Evolutionary conservation across 2,329 filamentous ascomycete genomes (phyloP).

Genomic region (Aspergillus awamori): DNA sequence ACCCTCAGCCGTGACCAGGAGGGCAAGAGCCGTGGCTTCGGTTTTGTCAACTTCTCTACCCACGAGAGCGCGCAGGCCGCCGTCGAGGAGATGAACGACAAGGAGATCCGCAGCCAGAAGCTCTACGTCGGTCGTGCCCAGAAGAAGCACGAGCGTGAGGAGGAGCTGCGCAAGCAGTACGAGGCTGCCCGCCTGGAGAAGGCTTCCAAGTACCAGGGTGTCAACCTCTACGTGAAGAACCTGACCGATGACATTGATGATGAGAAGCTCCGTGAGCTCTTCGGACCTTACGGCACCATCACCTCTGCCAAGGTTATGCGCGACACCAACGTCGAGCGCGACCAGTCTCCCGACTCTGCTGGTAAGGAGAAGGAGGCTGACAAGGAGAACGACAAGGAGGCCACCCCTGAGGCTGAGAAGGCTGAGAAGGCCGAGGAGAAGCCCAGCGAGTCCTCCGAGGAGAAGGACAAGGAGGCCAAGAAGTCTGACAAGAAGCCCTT

Average conservation of each 20-base stretch:
- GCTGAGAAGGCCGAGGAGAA: constrained; percentile 54
- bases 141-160: constrained; percentile 99
- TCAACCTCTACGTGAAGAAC: constrained; percentile 99
- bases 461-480: constrained; percentile 61
- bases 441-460: constrained; percentile 44
- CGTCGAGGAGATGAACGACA: constrained; percentile 89
- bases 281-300: constrained; percentile 87
- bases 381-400: constrained; percentile 44
- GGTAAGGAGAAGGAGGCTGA: constrained; percentile 48
- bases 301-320: constrained; percentile 99
- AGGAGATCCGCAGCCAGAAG: constrained; percentile 90
- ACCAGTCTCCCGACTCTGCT: constrained; percentile 47
- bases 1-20: constrained; percentile 87
- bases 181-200: constrained; percentile 97
- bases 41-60: constrained; percentile 92
- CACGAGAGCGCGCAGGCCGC: constrained; percentile 85
- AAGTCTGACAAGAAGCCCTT: constrained; percentile 65
- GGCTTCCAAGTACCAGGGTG: constrained; percentile 98
- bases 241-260: constrained; percentile 95
- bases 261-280: constrained; percentile 94
- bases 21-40: constrained; percentile 92
- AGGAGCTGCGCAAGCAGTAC: constrained; percentile 98
- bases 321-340: constrained; percentile 60
- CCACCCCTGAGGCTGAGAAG: constrained; percentile 47
- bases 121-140: constrained; percentile 97